Evolutionary conservation across 345 rosid genomes (phyloP).

Genomic region (Eucalyptus coolabah): DNA sequence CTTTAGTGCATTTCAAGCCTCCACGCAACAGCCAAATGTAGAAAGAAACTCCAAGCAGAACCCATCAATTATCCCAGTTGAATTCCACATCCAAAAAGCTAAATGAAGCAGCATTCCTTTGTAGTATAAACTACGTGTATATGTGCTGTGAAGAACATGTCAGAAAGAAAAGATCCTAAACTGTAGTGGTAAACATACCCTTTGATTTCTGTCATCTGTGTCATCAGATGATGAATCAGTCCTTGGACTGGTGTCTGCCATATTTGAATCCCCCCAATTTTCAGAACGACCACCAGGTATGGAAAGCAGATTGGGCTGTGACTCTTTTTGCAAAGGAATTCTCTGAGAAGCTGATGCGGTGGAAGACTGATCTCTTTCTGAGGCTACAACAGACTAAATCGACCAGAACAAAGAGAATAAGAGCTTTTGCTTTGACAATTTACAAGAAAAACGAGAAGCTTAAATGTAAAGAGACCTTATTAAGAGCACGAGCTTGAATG

Average conservation of each 20-base stretch:
- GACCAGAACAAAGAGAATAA: not conserved
- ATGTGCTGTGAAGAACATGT: not conserved
- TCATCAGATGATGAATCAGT: conserved; percentile 86
- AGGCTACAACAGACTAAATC: conserved; percentile 17
- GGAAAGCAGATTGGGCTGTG: conserved; percentile 24
- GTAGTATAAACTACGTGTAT: not conserved
- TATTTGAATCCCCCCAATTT: conserved; percentile 49
- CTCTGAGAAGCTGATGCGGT: conserved; percentile 15
- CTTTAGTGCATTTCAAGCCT: not conserved
- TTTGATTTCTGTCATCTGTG: conserved; percentile 69
- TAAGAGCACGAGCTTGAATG: conserved; percentile 25
- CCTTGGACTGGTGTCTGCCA: conserved; percentile 85
- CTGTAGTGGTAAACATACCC: conserved; percentile 29
- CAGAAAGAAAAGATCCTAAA: not conserved
- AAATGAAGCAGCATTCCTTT: not conserved
- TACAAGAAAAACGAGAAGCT: not conserved
- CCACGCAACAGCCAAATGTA: not conserved
- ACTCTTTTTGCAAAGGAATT: conserved; percentile 17
- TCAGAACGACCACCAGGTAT: conserved; percentile 30
- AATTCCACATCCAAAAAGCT: not conserved
- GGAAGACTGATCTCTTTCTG: conserved; percentile 19
- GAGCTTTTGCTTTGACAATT: not conserved
- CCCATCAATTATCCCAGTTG: not conserved
- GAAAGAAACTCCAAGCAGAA: not conserved
- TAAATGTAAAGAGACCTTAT: conserved; percentile 24